phyloP scores from a whole-genome alignment of 805 yeast species.

The Grigorovia jiainica region DNA sequence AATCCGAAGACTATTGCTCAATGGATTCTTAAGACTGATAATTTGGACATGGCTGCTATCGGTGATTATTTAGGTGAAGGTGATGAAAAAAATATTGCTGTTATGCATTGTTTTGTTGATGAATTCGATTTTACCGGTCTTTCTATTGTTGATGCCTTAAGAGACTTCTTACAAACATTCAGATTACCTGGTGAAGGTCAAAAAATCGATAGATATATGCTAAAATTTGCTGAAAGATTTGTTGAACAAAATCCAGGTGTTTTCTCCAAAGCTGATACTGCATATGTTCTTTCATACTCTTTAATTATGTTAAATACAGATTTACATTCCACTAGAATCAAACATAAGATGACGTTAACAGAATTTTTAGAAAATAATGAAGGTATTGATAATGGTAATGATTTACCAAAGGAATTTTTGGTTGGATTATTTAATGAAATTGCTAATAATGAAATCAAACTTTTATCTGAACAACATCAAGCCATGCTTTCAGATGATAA shows the following conservation, averaged over 20 bases:
- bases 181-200: conserved; percentile 98
- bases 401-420: conserved; percentile 67
- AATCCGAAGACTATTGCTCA: conserved; percentile 63
- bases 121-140: conserved; percentile 62
- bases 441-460: conserved; percentile 72
- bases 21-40: conserved; percentile 64
- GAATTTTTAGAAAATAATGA: conserved; percentile 80
- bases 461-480: conserved; percentile 89
- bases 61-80: conserved; percentile 95
- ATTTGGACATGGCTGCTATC: conserved; percentile 70
- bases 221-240: conserved; percentile 91
- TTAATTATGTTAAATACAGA: conserved; percentile 91
- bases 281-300: conserved; percentile 86
- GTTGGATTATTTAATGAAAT: conserved; percentile 69
- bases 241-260: conserved; percentile 80
- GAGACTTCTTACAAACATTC: conserved; percentile 76
- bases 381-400: conserved; percentile 88
- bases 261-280: conserved; percentile 88
- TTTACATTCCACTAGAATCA: conserved; percentile 80
- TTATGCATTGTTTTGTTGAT: conserved; percentile 92
- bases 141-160: conserved; percentile 76
- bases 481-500: conserved; percentile 67
- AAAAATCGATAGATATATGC: conserved; percentile 92
- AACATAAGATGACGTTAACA: conserved; percentile 76
- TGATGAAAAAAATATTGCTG: conserved; percentile 60